These are phyloP conservation scores for Trametes sp. DNA, from an alignment of 1,284 basidiomycete genomes.

Conservation along the genomic window DNA sequence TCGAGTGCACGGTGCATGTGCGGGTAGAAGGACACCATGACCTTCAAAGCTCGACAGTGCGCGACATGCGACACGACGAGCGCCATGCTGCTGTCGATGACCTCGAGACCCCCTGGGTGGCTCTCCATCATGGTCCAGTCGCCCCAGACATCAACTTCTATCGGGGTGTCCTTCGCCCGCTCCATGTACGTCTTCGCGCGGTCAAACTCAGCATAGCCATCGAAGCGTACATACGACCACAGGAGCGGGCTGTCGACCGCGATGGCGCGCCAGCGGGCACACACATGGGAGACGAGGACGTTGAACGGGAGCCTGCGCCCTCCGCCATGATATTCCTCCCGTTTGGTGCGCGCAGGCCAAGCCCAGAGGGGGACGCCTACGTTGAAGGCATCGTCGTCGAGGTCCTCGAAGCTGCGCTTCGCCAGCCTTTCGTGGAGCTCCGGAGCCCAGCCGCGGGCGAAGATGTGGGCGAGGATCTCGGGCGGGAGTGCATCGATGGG, in stretches of 20 bases:
- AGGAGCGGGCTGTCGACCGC: constrained; percentile 43
- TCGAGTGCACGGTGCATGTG: constrained; percentile 61
- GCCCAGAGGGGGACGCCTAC: constrained; percentile 32
- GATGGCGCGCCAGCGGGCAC: constrained; percentile 45
- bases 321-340: constrained; percentile 31
- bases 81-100: constrained; percentile 53
- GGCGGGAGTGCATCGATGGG: constrained; percentile 63
- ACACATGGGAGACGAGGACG: constrained; percentile 53
- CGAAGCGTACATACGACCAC: constrained; percentile 54
- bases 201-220: constrained; percentile 52
- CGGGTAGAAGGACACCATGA: constrained; percentile 61
- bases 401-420: constrained; percentile 39
- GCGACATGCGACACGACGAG: constrained; percentile 55
- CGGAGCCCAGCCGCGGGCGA: constrained; percentile 54
- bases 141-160: constrained; percentile 40
- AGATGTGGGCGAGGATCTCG: constrained; percentile 66
- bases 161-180: constrained; percentile 47
- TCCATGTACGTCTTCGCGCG: constrained; percentile 54
- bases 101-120: constrained; percentile 50
- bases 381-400: constrained; percentile 34
- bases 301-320: constrained; percentile 44
- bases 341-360: constrained; percentile 27
- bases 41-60: constrained; percentile 61
- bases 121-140: constrained; percentile 50
- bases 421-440: constrained; percentile 36